phyloP scores from a whole-genome alignment of 1,284 basidiomycete species.

The Golubevia sp. region DNA sequence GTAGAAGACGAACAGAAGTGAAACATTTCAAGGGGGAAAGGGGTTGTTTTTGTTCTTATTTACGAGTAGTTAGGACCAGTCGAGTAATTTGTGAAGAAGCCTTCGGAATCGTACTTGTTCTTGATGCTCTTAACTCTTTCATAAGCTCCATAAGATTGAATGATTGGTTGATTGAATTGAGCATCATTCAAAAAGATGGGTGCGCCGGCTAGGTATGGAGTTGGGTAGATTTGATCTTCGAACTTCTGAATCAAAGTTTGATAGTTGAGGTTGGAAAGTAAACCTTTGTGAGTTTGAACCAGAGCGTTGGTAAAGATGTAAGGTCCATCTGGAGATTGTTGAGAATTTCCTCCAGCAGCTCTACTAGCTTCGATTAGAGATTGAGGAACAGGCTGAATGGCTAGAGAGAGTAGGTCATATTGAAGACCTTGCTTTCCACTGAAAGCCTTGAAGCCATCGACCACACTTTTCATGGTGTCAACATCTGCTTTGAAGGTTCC shows the following conservation, averaged over 20 bases:
- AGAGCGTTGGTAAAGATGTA: conserved; percentile 13
- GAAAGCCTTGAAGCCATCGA: conserved; percentile 1
- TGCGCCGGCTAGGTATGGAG: conserved; percentile 9
- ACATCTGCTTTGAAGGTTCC: not conserved
- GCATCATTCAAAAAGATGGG: conserved; percentile 40
- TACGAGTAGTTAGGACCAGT: not conserved
- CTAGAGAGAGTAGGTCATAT: conserved; percentile 8
- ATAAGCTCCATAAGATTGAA: conserved; percentile 22
- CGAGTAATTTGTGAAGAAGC: conserved; percentile 1
- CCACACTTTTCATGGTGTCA: not conserved
- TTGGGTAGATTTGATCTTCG: conserved; percentile 1
- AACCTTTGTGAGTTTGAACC: not conserved
- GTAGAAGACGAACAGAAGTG: no score
- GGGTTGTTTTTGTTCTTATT: no score
- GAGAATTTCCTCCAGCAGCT: conserved; percentile 20
- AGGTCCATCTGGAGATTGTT: conserved; percentile 8
- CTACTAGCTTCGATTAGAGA: conserved; percentile 5
- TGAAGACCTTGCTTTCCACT: not conserved
- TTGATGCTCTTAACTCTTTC: conserved; percentile 15
- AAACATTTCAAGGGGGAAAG: no score
- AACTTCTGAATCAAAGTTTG: conserved; percentile 4
- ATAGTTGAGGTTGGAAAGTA: not conserved
- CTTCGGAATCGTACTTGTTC: conserved; percentile 16
- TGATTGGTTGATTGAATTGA: conserved; percentile 14
- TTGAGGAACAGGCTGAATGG: conserved; percentile 9